A percentile compares a stretch with the other conserved stretches of the same genome.
Evolutionary conservation across 805 yeast genomes (phyloP).

Genomic region (Teunomyces gatunensis): DNA sequence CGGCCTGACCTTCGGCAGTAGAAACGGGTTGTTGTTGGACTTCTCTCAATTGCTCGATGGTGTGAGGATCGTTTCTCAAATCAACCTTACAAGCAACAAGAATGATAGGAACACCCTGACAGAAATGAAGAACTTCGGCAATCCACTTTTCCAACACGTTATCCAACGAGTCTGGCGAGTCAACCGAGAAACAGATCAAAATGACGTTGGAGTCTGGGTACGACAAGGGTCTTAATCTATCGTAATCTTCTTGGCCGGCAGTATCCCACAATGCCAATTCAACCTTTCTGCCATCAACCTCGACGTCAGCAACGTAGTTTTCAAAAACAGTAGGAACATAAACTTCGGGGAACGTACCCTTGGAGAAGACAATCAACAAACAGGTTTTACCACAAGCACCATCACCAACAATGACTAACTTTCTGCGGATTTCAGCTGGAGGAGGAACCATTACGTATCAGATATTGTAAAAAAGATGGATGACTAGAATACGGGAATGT

Average conservation of each 20-base stretch:
- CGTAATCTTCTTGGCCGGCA: constrained; percentile 94
- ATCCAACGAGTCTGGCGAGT: constrained; percentile 29
- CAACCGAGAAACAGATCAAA: constrained; percentile 37
- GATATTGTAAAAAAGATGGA: not conserved
- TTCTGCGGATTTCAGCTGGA: constrained; percentile 41
- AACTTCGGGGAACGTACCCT: constrained; percentile 31
- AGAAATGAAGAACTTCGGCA: constrained; percentile 40
- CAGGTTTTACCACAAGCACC: constrained; percentile 34
- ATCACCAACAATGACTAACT: constrained; percentile 31
- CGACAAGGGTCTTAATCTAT: constrained; percentile 41
- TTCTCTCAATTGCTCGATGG: constrained; percentile 26
- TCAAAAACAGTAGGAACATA: constrained; percentile 66
- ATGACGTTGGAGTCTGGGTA: constrained; percentile 39
- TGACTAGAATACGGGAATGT: not conserved
- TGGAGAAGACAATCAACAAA: constrained; percentile 30
- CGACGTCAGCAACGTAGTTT: constrained; percentile 94
- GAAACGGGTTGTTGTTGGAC: constrained; percentile 22
- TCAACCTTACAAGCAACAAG: constrained; percentile 40
- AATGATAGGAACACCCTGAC: constrained; percentile 34
- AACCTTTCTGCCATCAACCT: constrained; percentile 59
- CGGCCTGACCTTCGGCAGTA: constrained; percentile 24
- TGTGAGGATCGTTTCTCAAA: constrained; percentile 25
- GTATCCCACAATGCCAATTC: constrained; percentile 43
- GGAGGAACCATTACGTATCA: constrained; percentile 38
- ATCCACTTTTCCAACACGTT: constrained; percentile 40